Evolutionary conservation across 192 early-diverging fungal species (phyloP).

Genomic region (Backusella luteola): DNA sequence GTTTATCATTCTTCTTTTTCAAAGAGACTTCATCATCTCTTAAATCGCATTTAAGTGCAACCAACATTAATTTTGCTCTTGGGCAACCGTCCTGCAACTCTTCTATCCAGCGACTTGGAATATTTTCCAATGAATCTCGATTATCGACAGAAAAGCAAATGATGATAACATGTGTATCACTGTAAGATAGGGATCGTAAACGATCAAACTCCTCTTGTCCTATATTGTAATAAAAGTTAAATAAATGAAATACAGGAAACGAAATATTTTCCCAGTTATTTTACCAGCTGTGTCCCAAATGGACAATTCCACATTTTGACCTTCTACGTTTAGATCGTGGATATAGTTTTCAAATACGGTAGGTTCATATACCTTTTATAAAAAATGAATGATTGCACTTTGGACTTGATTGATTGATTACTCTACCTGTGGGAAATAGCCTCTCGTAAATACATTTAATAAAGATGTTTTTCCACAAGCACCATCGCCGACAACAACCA

Average conservation of each 20-base stretch:
- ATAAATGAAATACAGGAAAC: background rate
- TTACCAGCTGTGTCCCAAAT: constrained; percentile 39
- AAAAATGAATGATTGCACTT: background rate
- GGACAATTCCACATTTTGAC: constrained; percentile 32
- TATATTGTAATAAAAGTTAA: background rate
- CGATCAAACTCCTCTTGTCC: constrained; percentile 36
- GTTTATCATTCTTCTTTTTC: constrained; percentile 1
- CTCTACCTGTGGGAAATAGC: constrained; percentile 78
- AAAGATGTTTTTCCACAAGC: constrained; percentile 82
- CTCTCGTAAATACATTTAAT: constrained; percentile 73
- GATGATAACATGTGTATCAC: constrained; percentile 33
- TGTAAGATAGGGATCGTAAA: constrained; percentile 28
- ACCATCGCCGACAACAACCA: constrained; percentile 62
- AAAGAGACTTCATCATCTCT: constrained; percentile 23
- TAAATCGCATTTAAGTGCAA: constrained; percentile 39
- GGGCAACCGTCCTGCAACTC: constrained; percentile 28
- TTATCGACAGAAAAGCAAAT: constrained; percentile 35
- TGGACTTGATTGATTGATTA: background rate
- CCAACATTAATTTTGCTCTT: constrained; percentile 22
- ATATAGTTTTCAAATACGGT: constrained; percentile 42
- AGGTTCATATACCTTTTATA: constrained; percentile 36
- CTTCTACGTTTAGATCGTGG: constrained; percentile 33
- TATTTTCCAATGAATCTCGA: constrained; percentile 31
- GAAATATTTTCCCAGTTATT: background rate
- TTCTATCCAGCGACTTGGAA: constrained; percentile 21